Evolutionary conservation across 768 basidiomycete species (phyloP), one percentile per base, ranked within the genome.

Genomic region (Kwoniella heveanensis): DNA sequence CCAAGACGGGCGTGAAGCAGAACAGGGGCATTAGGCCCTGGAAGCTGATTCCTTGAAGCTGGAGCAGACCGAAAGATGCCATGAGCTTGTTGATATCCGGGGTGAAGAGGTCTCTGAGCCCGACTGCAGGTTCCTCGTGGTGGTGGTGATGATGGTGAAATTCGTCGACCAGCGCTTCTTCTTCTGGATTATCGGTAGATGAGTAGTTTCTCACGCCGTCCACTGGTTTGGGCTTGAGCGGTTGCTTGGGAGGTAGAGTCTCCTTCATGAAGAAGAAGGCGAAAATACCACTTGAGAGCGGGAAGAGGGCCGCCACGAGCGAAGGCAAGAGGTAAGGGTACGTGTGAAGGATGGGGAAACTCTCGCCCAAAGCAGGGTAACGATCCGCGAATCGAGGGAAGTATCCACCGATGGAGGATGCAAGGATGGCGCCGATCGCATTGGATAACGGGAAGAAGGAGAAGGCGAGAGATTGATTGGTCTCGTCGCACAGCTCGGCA

Each of bases 391-490:
- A 61, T 44, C 47, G 61, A 47, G 59, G 56, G 54, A 64, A 70
- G 47, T 46, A 63, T 13, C 73, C 73, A 13, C 73, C 73, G 54
- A 75, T 59, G 54, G 67, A 66, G 1, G 69, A 68, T 12, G 73
- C 73, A 54, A 75, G 65, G 39, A 75, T 60, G 36, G 61, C 63
- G 24, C 73, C 73, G 52, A 66, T 62, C 22, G 68, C 68, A 39
- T 68, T 64, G 48, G 66, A 70, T 21, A 75, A 36, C 12, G 73
- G 73, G 71, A 75, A 75, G 57, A 72, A 66, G 26, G 71, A 71
- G 57, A 75, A 70, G 9, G 73, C 73, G 44, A 63, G 21, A 3
- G 73, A 62, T 51, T 72, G 64, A 56, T 75, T 75, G 54, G 71
- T 72, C 60, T 67, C 68, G 57, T 75, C 73, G 9, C 64, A 64